Percentiles rank a stretch among this genome's conserved stretches.
These are phyloP conservation scores for Pythium aphanidermatum DNA, from an alignment of 352 stramenopile species.

Conservation along the genomic window DNA sequence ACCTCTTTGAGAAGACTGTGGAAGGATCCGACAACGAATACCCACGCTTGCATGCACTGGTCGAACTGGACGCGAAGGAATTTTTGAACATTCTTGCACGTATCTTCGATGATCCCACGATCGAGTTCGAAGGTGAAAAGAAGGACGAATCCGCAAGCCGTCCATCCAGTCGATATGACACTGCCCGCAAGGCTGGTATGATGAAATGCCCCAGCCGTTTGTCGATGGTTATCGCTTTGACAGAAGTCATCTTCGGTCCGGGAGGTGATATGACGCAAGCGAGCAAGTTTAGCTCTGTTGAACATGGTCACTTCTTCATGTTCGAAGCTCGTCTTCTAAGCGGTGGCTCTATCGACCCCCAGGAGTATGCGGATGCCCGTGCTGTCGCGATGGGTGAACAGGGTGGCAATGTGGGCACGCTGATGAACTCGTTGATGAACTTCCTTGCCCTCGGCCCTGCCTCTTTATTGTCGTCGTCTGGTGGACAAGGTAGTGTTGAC, in stretches of 20 bases:
- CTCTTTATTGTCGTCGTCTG: constrained; percentile 41
- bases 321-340: constrained; percentile 84
- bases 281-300: constrained; percentile 66
- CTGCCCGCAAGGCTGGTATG: constrained; percentile 59
- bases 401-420: constrained; percentile 34
- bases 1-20: constrained; percentile 77
- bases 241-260: constrained; percentile 71
- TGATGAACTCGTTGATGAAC: constrained; percentile 89
- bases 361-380: constrained; percentile 75
- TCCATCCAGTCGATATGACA: constrained; percentile 70
- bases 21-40: constrained; percentile 22
- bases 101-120: constrained; percentile 75
- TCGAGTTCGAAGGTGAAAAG: constrained; percentile 84
- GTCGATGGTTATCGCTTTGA: constrained; percentile 79
- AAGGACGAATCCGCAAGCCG: constrained; percentile 28
- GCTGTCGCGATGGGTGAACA: constrained; percentile 43
- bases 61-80: constrained; percentile 74
- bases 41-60: constrained; percentile 76
- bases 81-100: constrained; percentile 77
- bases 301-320: constrained; percentile 88
- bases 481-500: constrained; percentile 15
- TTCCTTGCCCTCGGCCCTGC: constrained; percentile 75
- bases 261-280: constrained; percentile 24
- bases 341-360: constrained; percentile 72
- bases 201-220: constrained; percentile 76